Base-by-base conservation (phyloP, 805 yeast species). In the Scheffersomyces spartinae region DNA sequence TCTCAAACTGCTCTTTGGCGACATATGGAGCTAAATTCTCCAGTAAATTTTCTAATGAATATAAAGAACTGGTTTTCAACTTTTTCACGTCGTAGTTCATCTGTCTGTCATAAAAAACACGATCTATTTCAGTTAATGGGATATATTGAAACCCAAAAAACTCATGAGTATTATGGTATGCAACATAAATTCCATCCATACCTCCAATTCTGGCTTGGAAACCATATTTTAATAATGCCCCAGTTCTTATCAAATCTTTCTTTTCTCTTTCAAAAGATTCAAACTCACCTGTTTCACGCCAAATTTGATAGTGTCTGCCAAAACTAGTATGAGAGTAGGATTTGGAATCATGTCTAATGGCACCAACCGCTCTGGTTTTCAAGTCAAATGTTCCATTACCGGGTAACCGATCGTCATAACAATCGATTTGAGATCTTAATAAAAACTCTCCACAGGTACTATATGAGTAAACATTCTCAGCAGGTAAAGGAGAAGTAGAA, bases 161-260 rank as follows among this genome's bases (percentile, higher is more conserved):
- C 24, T 73, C 58, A 16, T 70, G 62, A 26, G 84, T 67, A 47
- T 86, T 88, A 49, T 88, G 98, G 48, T 76, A 88, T 0, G 95
- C 95, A 9, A 88, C 64, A 38, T 82, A 84, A 3, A 91, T 83
- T 5, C 98, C 98, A 50, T 86, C 96, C 97, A 91, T 88, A 40
- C 80, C 74, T 3, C 97, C 98, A 21, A 88, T 80, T 34, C 96
- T 64, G 0, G 95, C 97, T 49, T 91, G 97, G 36, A 88, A 61
- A 3, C 81, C 68, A 44, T 88, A 88, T 52, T 88, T 88, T 38
- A 88, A 56, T 52, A 88, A 52, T 0, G 91, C 77, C 2, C 61
- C 64, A 2, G 88, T 69, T 30, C 81, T 56, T 10, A 76, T 68
- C 39, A 88, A 63, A 42, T 88, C 97, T 33, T 57, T 63, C 45